phyloP scores from a whole-genome alignment of 2,329 filamentous ascomycete species.

The Colletotrichum horii region DNA sequence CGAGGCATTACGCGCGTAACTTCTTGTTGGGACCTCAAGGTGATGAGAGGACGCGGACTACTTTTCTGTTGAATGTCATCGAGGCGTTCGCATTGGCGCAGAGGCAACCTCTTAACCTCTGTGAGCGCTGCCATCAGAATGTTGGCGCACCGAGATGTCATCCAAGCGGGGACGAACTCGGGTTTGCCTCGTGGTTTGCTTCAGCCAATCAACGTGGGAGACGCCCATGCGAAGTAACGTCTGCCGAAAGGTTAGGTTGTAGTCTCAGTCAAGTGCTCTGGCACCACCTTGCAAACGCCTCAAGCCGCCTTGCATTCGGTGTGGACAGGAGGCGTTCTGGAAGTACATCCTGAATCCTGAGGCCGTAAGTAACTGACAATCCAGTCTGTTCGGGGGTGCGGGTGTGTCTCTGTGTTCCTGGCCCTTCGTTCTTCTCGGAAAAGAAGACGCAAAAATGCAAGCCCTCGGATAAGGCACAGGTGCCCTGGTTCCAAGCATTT shows the following conservation, averaged over 20 bases:
- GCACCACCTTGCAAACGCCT: background rate
- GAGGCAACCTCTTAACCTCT: too few species aligned
- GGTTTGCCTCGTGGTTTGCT: background rate
- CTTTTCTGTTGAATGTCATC: background rate
- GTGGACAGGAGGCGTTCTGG: background rate
- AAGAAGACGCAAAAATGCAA: too few species aligned
- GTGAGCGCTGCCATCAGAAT: too few species aligned
- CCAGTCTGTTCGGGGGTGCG: background rate
- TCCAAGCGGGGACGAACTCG: too few species aligned
- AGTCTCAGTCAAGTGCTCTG: background rate
- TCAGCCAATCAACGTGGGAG: background rate
- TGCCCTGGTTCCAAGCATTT: background rate
- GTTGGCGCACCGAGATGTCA: too few species aligned
- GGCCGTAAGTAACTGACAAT: background rate
- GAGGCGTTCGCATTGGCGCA: background rate
- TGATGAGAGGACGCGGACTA: background rate
- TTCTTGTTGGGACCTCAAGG: background rate
- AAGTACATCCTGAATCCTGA: background rate
- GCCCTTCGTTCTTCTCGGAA: background rate
- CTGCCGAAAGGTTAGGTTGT: background rate
- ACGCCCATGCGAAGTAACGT: background rate
- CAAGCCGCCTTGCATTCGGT: background rate
- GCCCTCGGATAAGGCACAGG: background rate
- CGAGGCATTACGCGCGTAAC: background rate
- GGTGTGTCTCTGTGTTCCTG: background rate